Percentiles rank a stretch among this genome's conserved stretches.
These are phyloP conservation scores for Pholiota microspora DNA, from an alignment of 768 basidiomycete species.

Conservation along the genomic window DNA sequence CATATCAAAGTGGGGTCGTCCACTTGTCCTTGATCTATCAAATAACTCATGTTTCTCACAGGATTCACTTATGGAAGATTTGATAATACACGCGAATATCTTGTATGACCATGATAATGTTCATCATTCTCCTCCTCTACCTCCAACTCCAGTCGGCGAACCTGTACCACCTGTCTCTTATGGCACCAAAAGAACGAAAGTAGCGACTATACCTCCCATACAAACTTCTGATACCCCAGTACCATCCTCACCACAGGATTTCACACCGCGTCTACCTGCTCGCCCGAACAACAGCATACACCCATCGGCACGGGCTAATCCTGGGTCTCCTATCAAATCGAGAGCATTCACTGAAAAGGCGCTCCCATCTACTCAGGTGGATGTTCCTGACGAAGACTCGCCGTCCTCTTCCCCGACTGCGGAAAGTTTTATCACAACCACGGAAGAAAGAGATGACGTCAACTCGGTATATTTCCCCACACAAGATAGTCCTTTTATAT, in stretches of 20 bases:
- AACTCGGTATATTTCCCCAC: conserved; percentile 21
- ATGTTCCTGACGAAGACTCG: conserved; percentile 17
- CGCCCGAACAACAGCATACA: conserved; percentile 77
- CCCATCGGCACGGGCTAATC: conserved; percentile 62
- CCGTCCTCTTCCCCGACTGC: conserved; percentile 25
- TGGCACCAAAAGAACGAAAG: conserved; percentile 70
- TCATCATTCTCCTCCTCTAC: conserved; percentile 63
- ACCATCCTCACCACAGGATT: conserved; percentile 51
- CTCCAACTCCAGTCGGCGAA: conserved; percentile 70
- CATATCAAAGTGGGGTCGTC: conserved; percentile 59
- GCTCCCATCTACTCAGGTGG: conserved; percentile 22
- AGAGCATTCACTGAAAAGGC: conserved; percentile 24
- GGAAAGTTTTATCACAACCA: conserved; percentile 5
- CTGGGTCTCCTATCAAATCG: conserved; percentile 46
- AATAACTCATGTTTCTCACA: conserved; percentile 6
- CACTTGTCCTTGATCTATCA: not conserved
- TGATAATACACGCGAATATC: conserved; percentile 66
- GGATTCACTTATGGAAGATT: conserved; percentile 75
- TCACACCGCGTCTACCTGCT: conserved; percentile 66
- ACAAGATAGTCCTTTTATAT: conserved; percentile 12
- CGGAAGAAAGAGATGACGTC: conserved; percentile 13
- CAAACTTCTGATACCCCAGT: conserved; percentile 16
- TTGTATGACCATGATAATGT: conserved; percentile 62
- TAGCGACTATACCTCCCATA: conserved; percentile 48
- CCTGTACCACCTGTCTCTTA: conserved; percentile 54